A percentile compares a stretch with the other conserved stretches of the same genome.
Evolutionary conservation across 2,329 filamentous ascomycete species (phyloP).

Genomic region (Hymenoscyphus infarciens): DNA sequence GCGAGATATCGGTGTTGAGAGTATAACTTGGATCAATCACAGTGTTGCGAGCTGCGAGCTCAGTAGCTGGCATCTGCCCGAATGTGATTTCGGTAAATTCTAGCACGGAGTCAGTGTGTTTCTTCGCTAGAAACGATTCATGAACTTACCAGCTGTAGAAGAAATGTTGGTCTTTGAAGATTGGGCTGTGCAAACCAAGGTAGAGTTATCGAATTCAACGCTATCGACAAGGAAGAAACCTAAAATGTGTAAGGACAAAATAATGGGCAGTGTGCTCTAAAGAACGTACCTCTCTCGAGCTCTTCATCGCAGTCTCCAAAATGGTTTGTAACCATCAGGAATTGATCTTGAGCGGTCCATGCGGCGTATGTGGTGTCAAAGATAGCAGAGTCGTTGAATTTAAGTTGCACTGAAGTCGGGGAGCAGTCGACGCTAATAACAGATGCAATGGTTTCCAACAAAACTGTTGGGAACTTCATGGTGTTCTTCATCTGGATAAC

Average conservation of each 20-base stretch:
- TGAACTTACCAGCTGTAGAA: conserved; percentile 37
- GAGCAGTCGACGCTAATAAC: conserved; percentile 35
- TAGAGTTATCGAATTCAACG: conserved; percentile 31
- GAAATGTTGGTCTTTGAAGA: conserved; percentile 35
- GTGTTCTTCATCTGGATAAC: conserved; percentile 29
- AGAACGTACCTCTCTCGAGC: conserved; percentile 41
- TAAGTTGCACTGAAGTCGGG: conserved; percentile 25
- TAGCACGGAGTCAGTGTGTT: conserved; percentile 11
- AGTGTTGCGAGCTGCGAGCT: conserved; percentile 24
- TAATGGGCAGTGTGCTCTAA: background rate
- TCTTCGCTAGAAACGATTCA: background rate
- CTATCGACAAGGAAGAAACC: conserved; percentile 26
- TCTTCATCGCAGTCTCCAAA: conserved; percentile 40
- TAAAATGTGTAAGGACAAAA: background rate
- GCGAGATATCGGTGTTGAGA: conserved; percentile 23
- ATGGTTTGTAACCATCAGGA: conserved; percentile 44
- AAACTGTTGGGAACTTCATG: conserved; percentile 33
- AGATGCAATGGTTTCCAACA: conserved; percentile 35
- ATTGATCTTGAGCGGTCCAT: conserved; percentile 28
- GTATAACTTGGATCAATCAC: conserved; percentile 31
- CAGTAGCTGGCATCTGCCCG: conserved; percentile 27
- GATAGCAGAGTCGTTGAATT: conserved; percentile 28
- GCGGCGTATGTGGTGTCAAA: conserved; percentile 26
- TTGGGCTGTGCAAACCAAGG: conserved; percentile 35
- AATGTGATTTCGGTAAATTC: conserved; percentile 30